A percentile compares a stretch with the other conserved stretches of the same genome.
These are phyloP conservation scores for Cadophora luteo-olivacea DNA, from an alignment of 2,329 filamentous ascomycete species.

Conservation along the genomic window DNA sequence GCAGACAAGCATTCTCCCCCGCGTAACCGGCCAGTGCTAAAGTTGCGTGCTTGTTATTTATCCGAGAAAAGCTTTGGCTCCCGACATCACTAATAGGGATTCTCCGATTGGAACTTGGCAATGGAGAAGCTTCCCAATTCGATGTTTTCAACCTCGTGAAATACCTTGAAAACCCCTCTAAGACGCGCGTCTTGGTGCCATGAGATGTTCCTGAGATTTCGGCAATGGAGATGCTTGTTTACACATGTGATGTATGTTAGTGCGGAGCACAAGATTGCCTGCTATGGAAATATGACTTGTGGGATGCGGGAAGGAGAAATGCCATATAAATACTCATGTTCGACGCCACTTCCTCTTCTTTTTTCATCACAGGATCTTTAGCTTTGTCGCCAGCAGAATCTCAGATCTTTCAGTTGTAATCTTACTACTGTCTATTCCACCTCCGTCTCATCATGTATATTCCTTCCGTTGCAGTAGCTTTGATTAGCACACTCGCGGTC, in stretches of 20 bases:
- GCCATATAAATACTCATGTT: background rate
- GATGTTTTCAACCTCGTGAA: conserved; percentile 12
- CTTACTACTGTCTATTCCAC: background rate
- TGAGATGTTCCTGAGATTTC: background rate
- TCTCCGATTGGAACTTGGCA: conserved; percentile 4
- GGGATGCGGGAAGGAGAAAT: background rate
- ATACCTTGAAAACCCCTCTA: background rate
- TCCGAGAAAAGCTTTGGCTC: background rate
- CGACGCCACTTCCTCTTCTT: background rate
- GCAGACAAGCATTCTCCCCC: background rate
- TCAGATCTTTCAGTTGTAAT: background rate
- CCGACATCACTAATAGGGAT: background rate
- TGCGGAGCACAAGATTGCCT: background rate
- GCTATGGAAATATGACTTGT: background rate
- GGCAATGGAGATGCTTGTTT: background rate
- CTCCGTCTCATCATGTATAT: conserved; percentile 22
- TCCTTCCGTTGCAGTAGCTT: background rate
- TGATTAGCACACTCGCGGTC: conserved; percentile 4
- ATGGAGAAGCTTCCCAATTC: conserved; percentile 8
- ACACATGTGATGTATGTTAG: background rate
- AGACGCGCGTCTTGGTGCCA: background rate
- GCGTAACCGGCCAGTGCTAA: background rate
- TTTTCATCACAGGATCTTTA: background rate
- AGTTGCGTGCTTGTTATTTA: background rate
- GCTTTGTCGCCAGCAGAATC: background rate